Base-by-base conservation (phyloP, 2,329 filamentous ascomycete species). In the Fusarium protoensiforme region DNA sequence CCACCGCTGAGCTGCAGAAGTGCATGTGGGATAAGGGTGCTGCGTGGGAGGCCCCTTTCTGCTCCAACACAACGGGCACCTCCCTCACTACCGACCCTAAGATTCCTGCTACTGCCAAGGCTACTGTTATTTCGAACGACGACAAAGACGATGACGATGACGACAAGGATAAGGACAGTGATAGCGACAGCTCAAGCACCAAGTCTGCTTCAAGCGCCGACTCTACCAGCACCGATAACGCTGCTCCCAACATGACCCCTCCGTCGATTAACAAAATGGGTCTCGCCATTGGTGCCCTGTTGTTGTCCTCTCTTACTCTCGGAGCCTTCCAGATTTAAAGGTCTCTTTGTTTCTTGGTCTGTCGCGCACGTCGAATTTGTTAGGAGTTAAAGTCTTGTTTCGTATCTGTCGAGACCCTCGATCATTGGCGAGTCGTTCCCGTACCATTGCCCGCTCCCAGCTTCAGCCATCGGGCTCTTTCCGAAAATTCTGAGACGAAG, bases 1-100 rank as follows among this genome's bases (percentile, higher is more conserved):
- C 64, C 53, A 72, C 77, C 48, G 68, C 71, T 48, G 76, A 79
- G 64, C 71, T 80, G 27, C 69, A 73, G 22, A 59, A 72, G 31
- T 88, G 86, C 71, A 75, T 87, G 11, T 80, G 77, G 59, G 73
- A 78, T 29, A 75, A 84, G 56, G 84, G 84, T 41, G 81, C 81
- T 31, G 69, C 76, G 11, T 79, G 80, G 59, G 71, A 71, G 24
- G 74, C 81, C 14, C 81, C 86, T 65, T 87, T 86, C 72, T 88
- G 85, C 78, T 88, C 85, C 78, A 81, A 81, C 60, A 80, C 76
- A 7, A 76, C 76, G 65, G 51, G 68, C 7, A 83, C 79, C 20
- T 83, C 83, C 20, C 83, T 83, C 14, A 86, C 84, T 3, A 84
- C 80, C 22, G 78, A 80, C 1, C 72, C 48, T 18, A 62, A 62